Percentiles rank a stretch among this genome's conserved stretches.
Conservation (phyloP, 257 asterid genomes). For the Salvia splendens region DNA sequence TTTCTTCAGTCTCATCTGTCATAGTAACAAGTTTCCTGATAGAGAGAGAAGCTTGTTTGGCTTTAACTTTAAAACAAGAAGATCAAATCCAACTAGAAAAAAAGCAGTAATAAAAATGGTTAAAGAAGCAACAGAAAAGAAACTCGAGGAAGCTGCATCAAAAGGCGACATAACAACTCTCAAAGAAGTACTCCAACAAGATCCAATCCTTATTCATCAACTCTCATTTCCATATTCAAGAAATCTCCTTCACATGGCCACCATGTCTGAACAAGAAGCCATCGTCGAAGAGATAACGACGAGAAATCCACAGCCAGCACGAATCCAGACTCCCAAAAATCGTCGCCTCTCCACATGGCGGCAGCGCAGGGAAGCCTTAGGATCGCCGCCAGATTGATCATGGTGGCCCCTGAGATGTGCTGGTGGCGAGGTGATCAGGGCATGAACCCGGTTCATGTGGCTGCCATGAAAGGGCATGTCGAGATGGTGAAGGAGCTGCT, state of each 20-base stretch:
- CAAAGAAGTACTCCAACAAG: background rate
- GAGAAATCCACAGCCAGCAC: background rate
- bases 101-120: no score
- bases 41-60: no score
- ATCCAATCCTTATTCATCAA: background rate
- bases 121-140: background rate
- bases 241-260: background rate
- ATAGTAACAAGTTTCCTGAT: no score
- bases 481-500: background rate
- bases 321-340: background rate
- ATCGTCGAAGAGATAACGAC: background rate
- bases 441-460: conserved; percentile 3
- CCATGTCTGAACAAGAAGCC: background rate
- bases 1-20: no score
- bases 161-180: background rate
- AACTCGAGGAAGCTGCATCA: background rate
- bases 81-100: no score
- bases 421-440: background rate
- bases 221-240: background rate
- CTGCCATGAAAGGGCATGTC: background rate
- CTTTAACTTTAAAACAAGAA: no score
- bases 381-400: background rate
- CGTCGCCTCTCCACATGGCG: conserved; percentile 3
- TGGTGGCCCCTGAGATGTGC: background rate
- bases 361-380: background rate